Conservation (phyloP, 768 basidiomycete genomes). For the Suillus occidentalis region DNA sequence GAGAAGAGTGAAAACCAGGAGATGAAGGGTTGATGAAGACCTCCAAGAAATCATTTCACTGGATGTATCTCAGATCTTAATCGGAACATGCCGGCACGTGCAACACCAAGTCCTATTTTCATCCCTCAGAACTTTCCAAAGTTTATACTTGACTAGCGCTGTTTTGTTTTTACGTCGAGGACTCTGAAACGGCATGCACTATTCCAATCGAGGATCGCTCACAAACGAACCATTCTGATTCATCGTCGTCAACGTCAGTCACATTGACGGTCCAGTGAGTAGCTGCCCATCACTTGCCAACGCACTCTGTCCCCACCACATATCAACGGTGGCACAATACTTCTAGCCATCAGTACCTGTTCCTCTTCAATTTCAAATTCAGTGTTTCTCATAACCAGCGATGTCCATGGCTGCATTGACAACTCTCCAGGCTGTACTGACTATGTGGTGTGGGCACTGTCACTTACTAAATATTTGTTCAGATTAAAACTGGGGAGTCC, state of each 20-base stretch:
- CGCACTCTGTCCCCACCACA: too few species aligned
- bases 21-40: constrained; percentile 6
- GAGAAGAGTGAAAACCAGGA: constrained; percentile 16
- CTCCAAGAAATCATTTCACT: constrained; percentile 1
- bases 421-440: not conserved
- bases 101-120: not conserved
- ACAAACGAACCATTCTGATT: not conserved
- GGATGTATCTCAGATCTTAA: constrained; percentile 29
- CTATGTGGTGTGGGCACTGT: not conserved
- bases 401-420: not conserved
- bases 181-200: not conserved
- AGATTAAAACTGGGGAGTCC: not conserved
- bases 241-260: not conserved
- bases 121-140: not conserved
- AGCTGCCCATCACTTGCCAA: not conserved
- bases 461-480: not conserved
- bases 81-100: constrained; percentile 25
- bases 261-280: too few species aligned
- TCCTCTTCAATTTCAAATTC: not conserved
- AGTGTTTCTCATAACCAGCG: not conserved
- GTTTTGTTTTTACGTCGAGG: not conserved
- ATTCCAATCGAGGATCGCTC: not conserved
- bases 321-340: not conserved
- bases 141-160: not conserved
- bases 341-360: not conserved